A percentile compares a stretch with the other conserved stretches of the same genome.
phyloP scores from a whole-genome alignment of 768 basidiomycete genomes.

The Tulasnella sp. region DNA sequence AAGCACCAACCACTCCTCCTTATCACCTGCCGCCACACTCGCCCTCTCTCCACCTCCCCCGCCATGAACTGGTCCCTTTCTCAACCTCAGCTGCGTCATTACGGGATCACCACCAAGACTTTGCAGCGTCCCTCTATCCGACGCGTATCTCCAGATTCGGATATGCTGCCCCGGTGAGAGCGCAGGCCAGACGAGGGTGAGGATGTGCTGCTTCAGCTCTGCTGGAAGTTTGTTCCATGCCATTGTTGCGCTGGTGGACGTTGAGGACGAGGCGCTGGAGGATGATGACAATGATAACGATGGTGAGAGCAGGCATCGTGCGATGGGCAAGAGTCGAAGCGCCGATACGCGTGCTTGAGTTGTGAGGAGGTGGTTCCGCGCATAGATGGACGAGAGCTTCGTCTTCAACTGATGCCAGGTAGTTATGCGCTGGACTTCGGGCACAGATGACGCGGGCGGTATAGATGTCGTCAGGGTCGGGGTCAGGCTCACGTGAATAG shows the following conservation, averaged over 20 bases:
- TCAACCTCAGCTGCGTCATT: conserved; percentile 23
- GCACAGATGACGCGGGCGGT: not conserved
- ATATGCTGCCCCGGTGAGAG: conserved; percentile 46
- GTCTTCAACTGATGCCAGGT: not conserved
- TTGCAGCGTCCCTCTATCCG: conserved; percentile 36
- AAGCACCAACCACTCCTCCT: conserved; percentile 36
- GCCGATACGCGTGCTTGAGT: not conserved
- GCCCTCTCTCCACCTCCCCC: too few species aligned
- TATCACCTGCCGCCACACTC: conserved; percentile 15
- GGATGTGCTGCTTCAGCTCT: conserved; percentile 47
- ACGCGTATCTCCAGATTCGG: conserved; percentile 43
- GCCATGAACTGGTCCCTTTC: conserved; percentile 23
- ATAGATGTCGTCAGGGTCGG: too few species aligned
- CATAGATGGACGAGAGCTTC: not conserved
- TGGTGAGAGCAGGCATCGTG: not conserved
- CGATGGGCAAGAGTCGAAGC: not conserved
- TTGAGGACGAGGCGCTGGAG: too few species aligned
- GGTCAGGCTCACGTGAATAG: too few species aligned
- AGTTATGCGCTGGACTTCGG: not conserved
- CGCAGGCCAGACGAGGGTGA: conserved; percentile 45
- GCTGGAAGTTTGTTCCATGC: conserved; percentile 37
- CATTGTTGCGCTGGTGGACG: too few species aligned
- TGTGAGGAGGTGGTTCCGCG: conserved; percentile 6
- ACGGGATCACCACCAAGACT: conserved; percentile 22
- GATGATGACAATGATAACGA: not conserved